Evolutionary conservation across 805 yeast species (phyloP).

Genomic region (Candida alai): DNA sequence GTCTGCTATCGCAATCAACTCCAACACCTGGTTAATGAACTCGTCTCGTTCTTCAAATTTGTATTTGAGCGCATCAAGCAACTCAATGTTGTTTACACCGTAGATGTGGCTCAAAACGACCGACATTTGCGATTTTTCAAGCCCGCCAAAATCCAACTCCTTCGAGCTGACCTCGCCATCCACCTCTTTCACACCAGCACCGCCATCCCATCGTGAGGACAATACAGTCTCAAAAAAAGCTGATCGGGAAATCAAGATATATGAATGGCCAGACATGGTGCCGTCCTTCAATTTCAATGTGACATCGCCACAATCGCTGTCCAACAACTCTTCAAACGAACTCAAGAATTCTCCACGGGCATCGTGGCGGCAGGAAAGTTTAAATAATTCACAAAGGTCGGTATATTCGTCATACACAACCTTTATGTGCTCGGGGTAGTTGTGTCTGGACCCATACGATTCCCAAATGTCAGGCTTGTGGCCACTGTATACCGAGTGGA

Average conservation of each 20-base stretch:
- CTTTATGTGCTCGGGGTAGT: slow-evolving; percentile 27
- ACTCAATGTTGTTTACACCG: slow-evolving; percentile 44
- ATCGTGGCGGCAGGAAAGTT: slow-evolving; percentile 2
- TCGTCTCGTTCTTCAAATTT: slow-evolving; percentile 25
- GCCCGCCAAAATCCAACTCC: slow-evolving; percentile 40
- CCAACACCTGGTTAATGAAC: slow-evolving; percentile 53
- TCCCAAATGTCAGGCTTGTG: slow-evolving; percentile 45
- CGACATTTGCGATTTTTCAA: slow-evolving; percentile 40
- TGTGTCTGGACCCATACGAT: slow-evolving; percentile 20
- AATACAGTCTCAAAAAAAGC: slow-evolving; percentile 61
- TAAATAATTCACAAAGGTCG: slow-evolving; percentile 14
- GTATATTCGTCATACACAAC: slow-evolving; percentile 26
- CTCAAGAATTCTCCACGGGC: background rate
- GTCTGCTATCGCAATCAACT: slow-evolving; percentile 58
- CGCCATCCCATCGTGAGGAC: slow-evolving; percentile 49
- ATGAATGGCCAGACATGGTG: slow-evolving; percentile 43
- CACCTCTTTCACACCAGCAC: slow-evolving; percentile 14
- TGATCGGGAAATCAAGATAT: slow-evolving; percentile 52
- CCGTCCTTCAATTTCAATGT: slow-evolving; percentile 46
- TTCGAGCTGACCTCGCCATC: slow-evolving; percentile 13
- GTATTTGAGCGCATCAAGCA: slow-evolving; percentile 33
- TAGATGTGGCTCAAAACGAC: slow-evolving; percentile 53
- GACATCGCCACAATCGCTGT: slow-evolving; percentile 36
- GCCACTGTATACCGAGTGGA: slow-evolving; percentile 51
- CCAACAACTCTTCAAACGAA: slow-evolving; percentile 9